Conservation (phyloP, 106 monocot genomes). For the Platanthera zijinensis region DNA sequence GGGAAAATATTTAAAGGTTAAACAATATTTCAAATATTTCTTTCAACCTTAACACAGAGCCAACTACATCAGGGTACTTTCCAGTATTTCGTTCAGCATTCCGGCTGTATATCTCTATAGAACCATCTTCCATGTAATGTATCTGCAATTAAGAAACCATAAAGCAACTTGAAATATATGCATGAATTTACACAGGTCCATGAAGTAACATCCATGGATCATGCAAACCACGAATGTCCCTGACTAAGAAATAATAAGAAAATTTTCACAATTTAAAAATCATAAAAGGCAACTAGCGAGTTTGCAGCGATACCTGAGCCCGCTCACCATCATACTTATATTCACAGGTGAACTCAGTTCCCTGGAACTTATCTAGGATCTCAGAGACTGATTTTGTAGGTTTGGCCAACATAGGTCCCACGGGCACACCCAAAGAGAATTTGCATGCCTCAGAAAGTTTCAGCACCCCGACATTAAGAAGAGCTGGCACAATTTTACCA, state of each 20-base stretch:
- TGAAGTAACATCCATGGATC: background rate
- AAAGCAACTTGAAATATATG: background rate
- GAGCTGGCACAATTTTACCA: constrained; percentile 68
- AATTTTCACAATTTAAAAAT: background rate
- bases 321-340: constrained; percentile 99
- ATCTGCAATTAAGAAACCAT: constrained; percentile 42
- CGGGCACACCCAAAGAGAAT: constrained; percentile 88
- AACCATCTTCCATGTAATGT: constrained; percentile 94
- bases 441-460: constrained; percentile 75
- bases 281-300: background rate
- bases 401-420: constrained; percentile 96
- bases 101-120: constrained; percentile 93
- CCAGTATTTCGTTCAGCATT: constrained; percentile 98
- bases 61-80: constrained; percentile 95
- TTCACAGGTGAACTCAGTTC: constrained; percentile 87
- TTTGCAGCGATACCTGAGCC: constrained; percentile 63
- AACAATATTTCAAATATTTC: too few species aligned
- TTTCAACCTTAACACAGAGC: constrained; percentile 58
- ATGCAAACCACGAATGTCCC: background rate
- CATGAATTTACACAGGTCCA: background rate
- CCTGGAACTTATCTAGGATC: constrained; percentile 95
- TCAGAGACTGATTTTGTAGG: constrained; percentile 97
- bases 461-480: constrained; percentile 82
- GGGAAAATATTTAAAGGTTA: too few species aligned
- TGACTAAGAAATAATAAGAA: background rate